phyloP scores from a whole-genome alignment of 2,329 filamentous ascomycete species.

The Claviceps spartinae region DNA sequence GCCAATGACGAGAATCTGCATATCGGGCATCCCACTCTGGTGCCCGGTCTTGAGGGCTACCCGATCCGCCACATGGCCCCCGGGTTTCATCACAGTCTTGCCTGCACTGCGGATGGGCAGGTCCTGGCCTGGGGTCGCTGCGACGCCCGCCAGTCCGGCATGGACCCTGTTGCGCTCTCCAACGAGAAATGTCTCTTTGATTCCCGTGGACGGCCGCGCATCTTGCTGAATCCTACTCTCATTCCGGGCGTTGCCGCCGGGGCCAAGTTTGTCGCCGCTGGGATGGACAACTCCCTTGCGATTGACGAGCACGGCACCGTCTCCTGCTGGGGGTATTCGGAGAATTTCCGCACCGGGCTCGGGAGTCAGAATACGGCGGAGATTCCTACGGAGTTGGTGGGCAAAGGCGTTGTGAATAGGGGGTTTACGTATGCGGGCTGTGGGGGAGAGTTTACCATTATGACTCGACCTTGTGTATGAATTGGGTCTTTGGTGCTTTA shows the following conservation, averaged over 20 bases:
- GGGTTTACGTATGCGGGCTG: conserved; percentile 5
- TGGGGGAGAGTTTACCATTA: conserved; percentile 4
- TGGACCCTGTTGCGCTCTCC: conserved; percentile 1
- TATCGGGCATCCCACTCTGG: conserved; percentile 19
- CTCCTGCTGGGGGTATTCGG: conserved; percentile 61
- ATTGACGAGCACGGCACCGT: conserved; percentile 51
- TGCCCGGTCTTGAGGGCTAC: conserved; percentile 39
- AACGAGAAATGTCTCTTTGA: conserved; percentile 5
- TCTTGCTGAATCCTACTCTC: conserved; percentile 12
- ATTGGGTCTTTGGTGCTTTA: no score
- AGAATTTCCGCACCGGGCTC: conserved; percentile 58
- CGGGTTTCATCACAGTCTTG: conserved; percentile 22
- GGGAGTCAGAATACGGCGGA: conserved; percentile 29
- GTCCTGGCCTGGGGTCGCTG: conserved; percentile 33
- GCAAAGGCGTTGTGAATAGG: conserved; percentile 1
- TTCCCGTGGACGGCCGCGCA: conserved; percentile 3
- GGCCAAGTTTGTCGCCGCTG: conserved; percentile 34
- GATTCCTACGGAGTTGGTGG: conserved; percentile 2
- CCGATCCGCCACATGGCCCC: conserved; percentile 44
- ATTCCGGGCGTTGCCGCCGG: conserved; percentile 6
- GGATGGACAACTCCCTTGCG: conserved; percentile 53
- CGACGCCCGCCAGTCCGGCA: conserved; percentile 22
- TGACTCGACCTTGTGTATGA: not conserved
- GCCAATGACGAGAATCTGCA: conserved; percentile 36
- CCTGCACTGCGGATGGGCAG: conserved; percentile 26